Conservation (phyloP, 306 rosid species). For the Inga leiocalycina region DNA sequence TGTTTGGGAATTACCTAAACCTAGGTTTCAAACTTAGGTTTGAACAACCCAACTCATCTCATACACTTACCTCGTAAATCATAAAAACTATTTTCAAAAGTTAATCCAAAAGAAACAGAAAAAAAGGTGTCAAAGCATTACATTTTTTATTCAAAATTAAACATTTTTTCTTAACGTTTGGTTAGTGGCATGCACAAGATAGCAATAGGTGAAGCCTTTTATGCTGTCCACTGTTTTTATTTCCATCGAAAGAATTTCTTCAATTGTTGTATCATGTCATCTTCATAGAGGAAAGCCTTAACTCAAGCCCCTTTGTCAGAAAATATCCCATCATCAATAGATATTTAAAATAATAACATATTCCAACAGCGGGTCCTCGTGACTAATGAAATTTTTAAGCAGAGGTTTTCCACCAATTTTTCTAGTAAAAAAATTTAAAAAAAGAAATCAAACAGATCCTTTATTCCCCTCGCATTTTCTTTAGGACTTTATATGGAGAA, state of each 20-base stretch:
- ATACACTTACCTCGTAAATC: too few relatives aligned
- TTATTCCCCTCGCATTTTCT: neutral
- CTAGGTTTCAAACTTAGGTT: too few relatives aligned
- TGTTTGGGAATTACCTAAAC: too few relatives aligned
- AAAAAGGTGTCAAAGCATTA: neutral
- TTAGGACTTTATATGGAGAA: neutral
- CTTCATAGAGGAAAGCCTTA: neutral
- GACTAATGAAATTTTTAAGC: too few relatives aligned
- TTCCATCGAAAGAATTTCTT: neutral
- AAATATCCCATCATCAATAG: neutral
- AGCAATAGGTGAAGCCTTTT: neutral
- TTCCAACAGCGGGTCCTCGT: too few relatives aligned
- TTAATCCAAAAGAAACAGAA: neutral
- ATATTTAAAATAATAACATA: too few relatives aligned
- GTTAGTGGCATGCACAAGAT: neutral
- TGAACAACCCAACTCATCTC: too few relatives aligned
- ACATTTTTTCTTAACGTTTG: neutral
- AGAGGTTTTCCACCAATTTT: too few relatives aligned
- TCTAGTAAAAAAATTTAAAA: too few relatives aligned
- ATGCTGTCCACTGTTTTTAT: neutral
- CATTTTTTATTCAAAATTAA: neutral
- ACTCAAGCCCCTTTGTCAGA: neutral
- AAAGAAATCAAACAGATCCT: too few relatives aligned
- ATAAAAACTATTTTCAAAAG: too few relatives aligned
- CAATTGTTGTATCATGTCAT: neutral